Conservation (phyloP, 352 stramenopile species). For the Aphanomyces cochlioides region DNA sequence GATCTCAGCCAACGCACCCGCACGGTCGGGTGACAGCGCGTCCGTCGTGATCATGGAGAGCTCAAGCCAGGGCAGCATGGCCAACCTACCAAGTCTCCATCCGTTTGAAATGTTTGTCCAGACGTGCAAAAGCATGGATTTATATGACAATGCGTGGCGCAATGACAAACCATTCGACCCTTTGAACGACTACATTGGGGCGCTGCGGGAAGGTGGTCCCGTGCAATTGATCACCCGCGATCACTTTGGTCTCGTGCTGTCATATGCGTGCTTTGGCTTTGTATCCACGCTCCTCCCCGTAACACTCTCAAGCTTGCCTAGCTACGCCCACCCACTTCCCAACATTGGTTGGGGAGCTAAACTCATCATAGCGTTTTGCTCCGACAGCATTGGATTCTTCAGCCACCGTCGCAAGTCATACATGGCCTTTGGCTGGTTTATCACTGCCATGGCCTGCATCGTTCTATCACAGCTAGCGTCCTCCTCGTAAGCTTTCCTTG, state of each 20-base stretch:
- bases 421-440: conserved; percentile 17
- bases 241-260: conserved; percentile 4
- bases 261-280: neutral
- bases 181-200: conserved; percentile 3
- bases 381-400: conserved; percentile 17
- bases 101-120: conserved; percentile 22
- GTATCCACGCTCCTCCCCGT: conserved; percentile 2
- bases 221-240: conserved; percentile 9
- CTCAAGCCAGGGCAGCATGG: too few species aligned
- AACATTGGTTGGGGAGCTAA: neutral
- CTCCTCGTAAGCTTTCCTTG: neutral
- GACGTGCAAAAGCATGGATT: neutral
- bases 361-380: neutral
- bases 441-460: neutral
- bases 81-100: neutral
- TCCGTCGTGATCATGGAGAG: too few species aligned
- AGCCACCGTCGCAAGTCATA: conserved; percentile 23
- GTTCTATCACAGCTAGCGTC: neutral
- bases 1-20: too few species aligned
- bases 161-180: conserved; percentile 3
- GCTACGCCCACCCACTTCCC: neutral
- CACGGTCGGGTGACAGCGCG: too few species aligned
- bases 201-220: conserved; percentile 10
- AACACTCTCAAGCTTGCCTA: neutral
- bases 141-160: conserved; percentile 25